Percentiles rank a stretch among this genome's conserved stretches.
Conservation (phyloP, 225 moss, liverwort and hornwort species). For the Antitrichia curtipendula region DNA sequence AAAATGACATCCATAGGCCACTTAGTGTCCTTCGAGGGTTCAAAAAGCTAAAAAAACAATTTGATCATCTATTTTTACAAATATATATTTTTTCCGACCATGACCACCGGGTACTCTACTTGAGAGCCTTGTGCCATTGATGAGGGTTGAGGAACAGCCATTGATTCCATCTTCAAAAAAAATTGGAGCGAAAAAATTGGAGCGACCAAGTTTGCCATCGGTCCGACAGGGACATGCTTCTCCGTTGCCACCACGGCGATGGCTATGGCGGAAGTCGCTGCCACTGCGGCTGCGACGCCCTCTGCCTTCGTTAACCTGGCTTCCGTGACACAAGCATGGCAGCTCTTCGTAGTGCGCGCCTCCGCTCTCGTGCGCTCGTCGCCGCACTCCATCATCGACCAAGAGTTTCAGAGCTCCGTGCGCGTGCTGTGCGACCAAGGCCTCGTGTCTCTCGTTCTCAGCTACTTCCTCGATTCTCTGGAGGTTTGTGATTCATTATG, state of each 20-base stretch:
- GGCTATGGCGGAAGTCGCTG: slow-evolving; percentile 16
- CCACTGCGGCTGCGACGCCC: background rate
- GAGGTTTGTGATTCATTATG: slow-evolving; percentile 35
- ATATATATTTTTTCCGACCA: too few relatives aligned
- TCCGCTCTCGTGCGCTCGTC: slow-evolving; percentile 19
- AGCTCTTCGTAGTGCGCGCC: slow-evolving; percentile 22
- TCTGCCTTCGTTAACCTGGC: slow-evolving; percentile 12
- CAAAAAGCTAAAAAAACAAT: background rate
- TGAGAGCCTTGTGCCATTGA: background rate
- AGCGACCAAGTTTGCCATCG: background rate
- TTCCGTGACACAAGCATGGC: slow-evolving; percentile 42
- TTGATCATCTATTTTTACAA: background rate
- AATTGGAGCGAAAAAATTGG: background rate
- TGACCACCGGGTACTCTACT: background rate
- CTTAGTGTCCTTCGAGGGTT: rapidly evolving
- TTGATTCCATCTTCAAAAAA: background rate
- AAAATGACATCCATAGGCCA: background rate
- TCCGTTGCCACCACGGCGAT: background rate
- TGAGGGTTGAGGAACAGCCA: background rate
- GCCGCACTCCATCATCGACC: slow-evolving; percentile 7
- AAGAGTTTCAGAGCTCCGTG: slow-evolving; percentile 55
- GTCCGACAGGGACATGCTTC: background rate
- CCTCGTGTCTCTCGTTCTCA: slow-evolving; percentile 70
- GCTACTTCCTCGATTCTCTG: slow-evolving; percentile 79
- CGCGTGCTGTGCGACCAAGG: slow-evolving; percentile 65